A percentile compares a stretch with the other conserved stretches of the same genome.
These are phyloP conservation scores for Massarina eburnea DNA, from an alignment of 2,329 filamentous ascomycete species.

Conservation along the genomic window DNA sequence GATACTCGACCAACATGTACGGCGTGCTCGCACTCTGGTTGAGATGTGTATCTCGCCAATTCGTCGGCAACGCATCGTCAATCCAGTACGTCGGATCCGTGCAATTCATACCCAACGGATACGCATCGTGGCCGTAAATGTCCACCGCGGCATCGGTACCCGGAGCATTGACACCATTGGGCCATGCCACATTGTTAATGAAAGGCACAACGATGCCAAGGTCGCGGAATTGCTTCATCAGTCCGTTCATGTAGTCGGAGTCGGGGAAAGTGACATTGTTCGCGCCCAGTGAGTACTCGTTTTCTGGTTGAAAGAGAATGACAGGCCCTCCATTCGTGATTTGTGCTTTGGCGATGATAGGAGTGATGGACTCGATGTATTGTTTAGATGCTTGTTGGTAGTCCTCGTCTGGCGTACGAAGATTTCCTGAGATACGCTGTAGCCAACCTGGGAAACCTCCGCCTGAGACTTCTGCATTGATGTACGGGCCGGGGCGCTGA, in stretches of 20 bases:
- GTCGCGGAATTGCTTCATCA: conserved; percentile 66
- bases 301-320: conserved; percentile 76
- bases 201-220: conserved; percentile 72
- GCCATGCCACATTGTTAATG: conserved; percentile 69
- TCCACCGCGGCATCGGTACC: conserved; percentile 59
- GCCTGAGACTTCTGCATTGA: conserved; percentile 74
- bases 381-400: conserved; percentile 67
- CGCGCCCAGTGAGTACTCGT: conserved; percentile 66
- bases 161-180: conserved; percentile 62
- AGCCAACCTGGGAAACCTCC: conserved; percentile 81
- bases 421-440: conserved; percentile 61
- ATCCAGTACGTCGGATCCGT: conserved; percentile 64
- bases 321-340: conserved; percentile 80
- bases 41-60: conserved; percentile 56
- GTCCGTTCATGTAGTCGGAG: conserved; percentile 66
- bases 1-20: conserved; percentile 62
- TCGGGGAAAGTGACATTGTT: conserved; percentile 60
- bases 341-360: conserved; percentile 71
- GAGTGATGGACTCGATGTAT: conserved; percentile 54
- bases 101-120: conserved; percentile 63
- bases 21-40: conserved; percentile 64
- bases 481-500: conserved; percentile 64
- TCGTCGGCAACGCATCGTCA: conserved; percentile 54
- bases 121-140: conserved; percentile 66
- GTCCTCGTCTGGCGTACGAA: conserved; percentile 62